A percentile compares a stretch with the other conserved stretches of the same genome.
phyloP scores from a whole-genome alignment of 139 green algal species.

The Picochlorum sp. region DNA sequence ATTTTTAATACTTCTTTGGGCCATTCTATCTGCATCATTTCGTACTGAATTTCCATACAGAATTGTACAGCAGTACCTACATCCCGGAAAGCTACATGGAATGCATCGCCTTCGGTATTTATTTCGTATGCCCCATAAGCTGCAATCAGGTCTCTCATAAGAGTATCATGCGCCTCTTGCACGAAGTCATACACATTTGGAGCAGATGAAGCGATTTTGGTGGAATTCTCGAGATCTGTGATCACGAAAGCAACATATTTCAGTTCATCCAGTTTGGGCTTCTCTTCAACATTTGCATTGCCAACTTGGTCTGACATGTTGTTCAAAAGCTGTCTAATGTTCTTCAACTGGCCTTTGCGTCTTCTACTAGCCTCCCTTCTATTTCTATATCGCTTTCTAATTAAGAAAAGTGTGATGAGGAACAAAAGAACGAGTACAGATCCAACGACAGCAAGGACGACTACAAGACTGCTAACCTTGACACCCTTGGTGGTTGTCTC shows the following conservation, averaged over 20 bases:
- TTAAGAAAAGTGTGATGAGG: conserved; percentile 10
- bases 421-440: not conserved
- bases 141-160: conserved; percentile 63
- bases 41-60: conserved; percentile 65
- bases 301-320: conserved; percentile 26
- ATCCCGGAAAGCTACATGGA: conserved; percentile 60
- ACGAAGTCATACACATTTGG: conserved; percentile 46
- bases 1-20: conserved; percentile 51
- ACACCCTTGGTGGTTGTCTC: not conserved
- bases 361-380: conserved; percentile 20
- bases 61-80: conserved; percentile 52
- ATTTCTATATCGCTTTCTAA: conserved; percentile 2
- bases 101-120: conserved; percentile 69
- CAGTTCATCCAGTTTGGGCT: conserved; percentile 29
- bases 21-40: conserved; percentile 66
- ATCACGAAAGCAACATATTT: conserved; percentile 55
- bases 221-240: conserved; percentile 54
- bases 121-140: conserved; percentile 61
- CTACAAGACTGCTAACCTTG: conserved; percentile 3
- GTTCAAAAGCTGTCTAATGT: conserved; percentile 44
- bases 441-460: not conserved
- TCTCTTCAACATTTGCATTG: conserved; percentile 1
- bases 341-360: conserved; percentile 30
- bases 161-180: conserved; percentile 66
- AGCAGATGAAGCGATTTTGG: conserved; percentile 37